phyloP scores from a whole-genome alignment of 352 stramenopile genomes.

The Vaucheria bursata region DNA sequence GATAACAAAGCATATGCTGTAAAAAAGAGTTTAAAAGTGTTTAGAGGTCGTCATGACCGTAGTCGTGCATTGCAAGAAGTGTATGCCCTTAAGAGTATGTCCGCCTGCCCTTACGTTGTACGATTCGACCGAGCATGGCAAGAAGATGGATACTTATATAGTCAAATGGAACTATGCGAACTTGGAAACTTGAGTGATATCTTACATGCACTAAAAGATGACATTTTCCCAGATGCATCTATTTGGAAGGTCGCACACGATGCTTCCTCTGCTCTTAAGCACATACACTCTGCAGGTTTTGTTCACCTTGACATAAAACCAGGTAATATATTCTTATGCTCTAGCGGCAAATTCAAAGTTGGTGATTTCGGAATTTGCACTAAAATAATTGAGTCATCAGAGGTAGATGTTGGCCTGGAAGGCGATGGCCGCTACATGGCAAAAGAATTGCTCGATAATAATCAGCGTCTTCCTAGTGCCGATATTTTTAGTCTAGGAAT shows the following conservation, averaged over 20 bases:
- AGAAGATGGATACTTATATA: neutral
- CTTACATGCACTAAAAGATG: neutral
- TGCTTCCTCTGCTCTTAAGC: conserved; percentile 62
- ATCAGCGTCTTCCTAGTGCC: conserved; percentile 58
- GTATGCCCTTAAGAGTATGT: neutral
- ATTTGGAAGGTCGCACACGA: conserved; percentile 68
- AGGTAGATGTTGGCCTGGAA: conserved; percentile 7
- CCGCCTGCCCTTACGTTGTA: neutral
- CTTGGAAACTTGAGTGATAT: neutral
- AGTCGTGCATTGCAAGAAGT: neutral
- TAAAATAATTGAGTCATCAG: conserved; percentile 27
- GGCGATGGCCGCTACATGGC: conserved; percentile 62
- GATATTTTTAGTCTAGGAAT: conserved; percentile 72
- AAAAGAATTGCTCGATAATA: conserved; percentile 63
- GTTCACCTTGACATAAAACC: conserved; percentile 93
- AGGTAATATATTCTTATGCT: conserved; percentile 83
- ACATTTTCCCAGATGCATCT: conserved; percentile 54
- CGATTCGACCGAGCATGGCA: neutral
- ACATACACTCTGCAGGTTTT: conserved; percentile 74
- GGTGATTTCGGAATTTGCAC: conserved; percentile 75
- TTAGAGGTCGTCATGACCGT: neutral
- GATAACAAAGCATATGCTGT: neutral
- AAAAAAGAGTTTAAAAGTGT: neutral
- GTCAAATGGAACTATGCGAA: conserved; percentile 5
- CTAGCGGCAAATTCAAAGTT: conserved; percentile 58